Base-by-base conservation (phyloP, 2,329 filamentous ascomycete species). In the Didymella exigua region DNA sequence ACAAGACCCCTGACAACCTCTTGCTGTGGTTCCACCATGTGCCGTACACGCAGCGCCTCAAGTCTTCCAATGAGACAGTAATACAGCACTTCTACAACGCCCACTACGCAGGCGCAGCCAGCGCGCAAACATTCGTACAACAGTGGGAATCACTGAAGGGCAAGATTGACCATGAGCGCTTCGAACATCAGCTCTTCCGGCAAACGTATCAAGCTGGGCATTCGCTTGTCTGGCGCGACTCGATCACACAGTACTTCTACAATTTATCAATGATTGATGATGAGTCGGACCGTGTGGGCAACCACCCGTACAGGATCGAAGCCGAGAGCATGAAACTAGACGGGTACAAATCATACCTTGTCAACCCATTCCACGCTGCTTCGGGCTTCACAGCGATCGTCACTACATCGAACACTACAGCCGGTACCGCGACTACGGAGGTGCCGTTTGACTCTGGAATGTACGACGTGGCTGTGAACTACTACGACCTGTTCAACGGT, bases 21-120 rank as follows among this genome's bases (percentile, higher is more conserved):
- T 72, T 90, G 2, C 77, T 90, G 2, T 91, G 88, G 88, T 90
- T 90, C 74, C 88, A 90, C 69, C 88, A 91, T 65, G 86, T 90
- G 0, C 81, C 82, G 3, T 91, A 89, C 68, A 88, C 84, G 0
- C 83, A 88, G 33, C 72, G 69, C 6, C 79, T 90, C 1, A 78
- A 85, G 9, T 84, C 82, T 0, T 84, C 82, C 0, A 85, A 86
- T 10, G 84, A 87, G 71, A 88, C 87, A 0, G 86, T 90, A 2
- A 87, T 87, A 46, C 85, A 87, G 63, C 84, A 87, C 64, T 86
- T 87, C 69, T 87, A 87, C 64, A 81, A 87, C 56, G 83, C 84
- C 0, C 85, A 87, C 57, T 86, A 87, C 59, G 71, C 74, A 7
- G 85, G 85, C 6, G 82, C 85, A 5, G 80, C 78, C n/a, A 82